A percentile compares a stretch with the other conserved stretches of the same genome.
Conservation (phyloP, 495 filamentous ascomycete species). For the Niebla homalea region DNA sequence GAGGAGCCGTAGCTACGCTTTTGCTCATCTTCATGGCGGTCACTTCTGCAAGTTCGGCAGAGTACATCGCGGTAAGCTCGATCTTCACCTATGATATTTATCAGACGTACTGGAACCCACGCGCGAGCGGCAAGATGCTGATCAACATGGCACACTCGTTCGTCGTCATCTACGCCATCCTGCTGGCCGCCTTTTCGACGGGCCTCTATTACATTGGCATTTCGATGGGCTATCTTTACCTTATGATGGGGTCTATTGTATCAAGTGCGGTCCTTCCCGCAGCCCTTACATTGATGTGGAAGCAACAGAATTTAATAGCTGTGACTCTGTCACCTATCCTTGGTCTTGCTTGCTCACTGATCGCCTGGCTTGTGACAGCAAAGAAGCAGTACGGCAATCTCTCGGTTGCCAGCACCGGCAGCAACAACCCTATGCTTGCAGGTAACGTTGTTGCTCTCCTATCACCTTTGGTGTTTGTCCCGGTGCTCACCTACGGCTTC, state of each 20-base stretch:
- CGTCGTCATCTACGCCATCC: slow-evolving; percentile 62
- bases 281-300: slow-evolving; percentile 69
- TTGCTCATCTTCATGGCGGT: slow-evolving; percentile 95
- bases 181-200: slow-evolving; percentile 77
- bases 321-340: slow-evolving; percentile 63
- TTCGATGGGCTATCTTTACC: slow-evolving; percentile 64
- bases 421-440: slow-evolving; percentile 69
- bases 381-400: slow-evolving; percentile 62
- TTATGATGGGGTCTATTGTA: slow-evolving; percentile 88
- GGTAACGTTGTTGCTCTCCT: slow-evolving; percentile 75
- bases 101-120: slow-evolving; percentile 43
- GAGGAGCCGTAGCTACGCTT: slow-evolving; percentile 71
- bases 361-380: slow-evolving; percentile 85
- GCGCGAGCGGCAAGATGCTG: slow-evolving; percentile 52
- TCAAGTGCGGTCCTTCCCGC: slow-evolving; percentile 76
- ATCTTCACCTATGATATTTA: slow-evolving; percentile 93
- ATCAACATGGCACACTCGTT: slow-evolving; percentile 76
- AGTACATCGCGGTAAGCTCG: slow-evolving; percentile 83
- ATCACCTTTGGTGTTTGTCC: slow-evolving; percentile 66
- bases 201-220: slow-evolving; percentile 62
- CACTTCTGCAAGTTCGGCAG: slow-evolving; percentile 76
- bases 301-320: slow-evolving; percentile 66
- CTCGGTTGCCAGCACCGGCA: slow-evolving; percentile 59
- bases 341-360: slow-evolving; percentile 61
- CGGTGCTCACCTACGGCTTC: slow-evolving; percentile 61